These are phyloP conservation scores for Colletotrichum musae DNA, from an alignment of 2,329 filamentous ascomycete genomes.

Conservation along the genomic window DNA sequence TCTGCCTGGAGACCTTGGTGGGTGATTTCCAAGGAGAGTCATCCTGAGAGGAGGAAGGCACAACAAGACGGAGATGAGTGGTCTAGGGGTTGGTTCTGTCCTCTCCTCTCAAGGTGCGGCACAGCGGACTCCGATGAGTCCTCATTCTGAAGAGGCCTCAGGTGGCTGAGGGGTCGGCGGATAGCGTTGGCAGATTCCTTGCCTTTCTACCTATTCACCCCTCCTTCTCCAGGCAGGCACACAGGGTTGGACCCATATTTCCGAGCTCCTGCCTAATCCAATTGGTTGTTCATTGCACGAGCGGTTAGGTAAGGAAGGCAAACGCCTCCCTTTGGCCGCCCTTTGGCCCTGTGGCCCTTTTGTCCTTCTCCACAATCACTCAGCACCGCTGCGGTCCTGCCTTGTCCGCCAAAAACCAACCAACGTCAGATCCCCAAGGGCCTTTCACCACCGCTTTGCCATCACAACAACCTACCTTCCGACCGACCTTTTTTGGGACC, in stretches of 20 bases:
- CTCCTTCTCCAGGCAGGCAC: constrained; percentile 31
- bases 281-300: constrained; percentile 1
- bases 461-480: not conserved
- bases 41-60: not conserved
- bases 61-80: not conserved
- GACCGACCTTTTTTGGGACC: too few relatives aligned
- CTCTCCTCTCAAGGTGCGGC: not conserved
- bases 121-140: constrained; percentile 11
- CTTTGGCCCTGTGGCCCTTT: constrained; percentile 9
- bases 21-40: not conserved
- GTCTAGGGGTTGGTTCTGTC: not conserved
- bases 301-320: constrained; percentile 14
- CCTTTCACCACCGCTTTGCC: not conserved
- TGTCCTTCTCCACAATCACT: constrained; percentile 24
- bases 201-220: not conserved
- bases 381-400: constrained; percentile 1
- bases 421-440: constrained; percentile 30
- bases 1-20: constrained; percentile 6
- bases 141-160: constrained; percentile 10
- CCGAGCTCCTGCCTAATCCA: not conserved
- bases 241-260: constrained; percentile 1
- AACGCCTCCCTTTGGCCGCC: constrained; percentile 8
- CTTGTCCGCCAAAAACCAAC: constrained; percentile 17
- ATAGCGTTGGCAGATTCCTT: constrained; percentile 6
- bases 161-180: not conserved